Evolutionary conservation across 371 early-diverging fungal species (phyloP).

Genomic region (Mortierella sp.): DNA sequence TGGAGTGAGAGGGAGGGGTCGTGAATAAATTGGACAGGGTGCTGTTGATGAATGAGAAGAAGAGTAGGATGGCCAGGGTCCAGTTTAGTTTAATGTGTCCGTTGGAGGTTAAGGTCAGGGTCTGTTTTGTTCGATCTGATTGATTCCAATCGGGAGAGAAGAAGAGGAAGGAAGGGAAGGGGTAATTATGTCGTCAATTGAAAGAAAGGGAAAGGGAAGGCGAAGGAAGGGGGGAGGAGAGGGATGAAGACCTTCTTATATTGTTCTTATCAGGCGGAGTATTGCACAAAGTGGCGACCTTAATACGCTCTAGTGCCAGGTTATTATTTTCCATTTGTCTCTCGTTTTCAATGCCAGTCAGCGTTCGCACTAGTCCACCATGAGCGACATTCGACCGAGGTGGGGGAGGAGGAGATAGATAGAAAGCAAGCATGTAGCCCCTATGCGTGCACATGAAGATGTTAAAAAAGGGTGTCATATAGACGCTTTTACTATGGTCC

Average conservation of each 20-base stretch:
- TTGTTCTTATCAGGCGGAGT: neutral
- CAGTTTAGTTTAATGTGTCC: neutral
- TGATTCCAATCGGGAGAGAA: neutral
- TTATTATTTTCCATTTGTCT: neutral
- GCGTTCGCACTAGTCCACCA: neutral
- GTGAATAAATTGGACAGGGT: neutral
- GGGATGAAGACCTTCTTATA: neutral
- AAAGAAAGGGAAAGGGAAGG: neutral
- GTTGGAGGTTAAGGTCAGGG: neutral
- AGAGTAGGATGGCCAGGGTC: neutral
- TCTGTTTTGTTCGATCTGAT: neutral
- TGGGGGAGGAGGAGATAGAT: too few relatives aligned
- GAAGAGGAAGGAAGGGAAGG: neutral
- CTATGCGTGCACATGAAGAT: neutral
- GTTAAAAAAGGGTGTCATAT: neutral
- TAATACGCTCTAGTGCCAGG: neutral
- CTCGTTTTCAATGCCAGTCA: neutral
- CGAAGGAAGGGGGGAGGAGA: neutral
- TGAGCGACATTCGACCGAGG: neutral
- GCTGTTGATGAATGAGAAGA: neutral
- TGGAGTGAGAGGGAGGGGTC: neutral
- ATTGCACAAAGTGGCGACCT: neutral
- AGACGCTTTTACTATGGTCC: conserved; percentile 7
- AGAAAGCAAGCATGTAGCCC: too few relatives aligned
- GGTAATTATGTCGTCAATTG: neutral